Percentiles rank a stretch among this genome's conserved stretches.
These are phyloP conservation scores for Priceomyces castillae DNA, from an alignment of 805 yeast species.

Conservation along the genomic window DNA sequence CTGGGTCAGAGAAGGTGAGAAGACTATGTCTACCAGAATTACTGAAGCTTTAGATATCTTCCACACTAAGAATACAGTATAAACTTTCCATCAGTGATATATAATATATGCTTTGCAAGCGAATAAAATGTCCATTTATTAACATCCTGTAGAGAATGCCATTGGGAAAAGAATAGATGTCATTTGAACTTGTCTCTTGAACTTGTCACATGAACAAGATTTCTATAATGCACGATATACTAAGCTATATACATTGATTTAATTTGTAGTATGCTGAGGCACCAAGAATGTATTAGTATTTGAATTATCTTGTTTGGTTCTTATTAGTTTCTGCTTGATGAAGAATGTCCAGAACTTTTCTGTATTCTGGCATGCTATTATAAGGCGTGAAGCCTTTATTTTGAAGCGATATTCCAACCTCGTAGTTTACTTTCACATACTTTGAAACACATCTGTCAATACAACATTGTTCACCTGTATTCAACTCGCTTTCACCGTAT, in stretches of 20 bases:
- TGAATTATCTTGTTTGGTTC: background rate
- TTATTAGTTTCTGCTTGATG: background rate
- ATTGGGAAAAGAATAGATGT: too few relatives aligned
- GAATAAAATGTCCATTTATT: background rate
- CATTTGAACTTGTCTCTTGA: background rate
- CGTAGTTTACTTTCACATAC: conserved; percentile 68
- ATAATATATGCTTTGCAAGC: background rate
- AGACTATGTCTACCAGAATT: conserved; percentile 91
- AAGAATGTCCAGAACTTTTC: conserved; percentile 17
- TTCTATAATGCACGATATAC: background rate
- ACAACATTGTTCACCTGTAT: conserved; percentile 81
- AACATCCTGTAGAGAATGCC: background rate
- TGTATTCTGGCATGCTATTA: conserved; percentile 42
- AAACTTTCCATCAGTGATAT: conserved; percentile 13
- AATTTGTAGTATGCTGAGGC: background rate
- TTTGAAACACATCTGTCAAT: conserved; percentile 84
- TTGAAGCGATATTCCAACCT: conserved; percentile 55
- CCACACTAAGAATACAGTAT: conserved; percentile 71
- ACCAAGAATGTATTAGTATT: too few relatives aligned
- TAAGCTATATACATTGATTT: background rate
- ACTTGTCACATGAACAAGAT: background rate
- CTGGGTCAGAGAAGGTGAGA: conserved; percentile 99
- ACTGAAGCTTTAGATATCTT: conserved; percentile 79
- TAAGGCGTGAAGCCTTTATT: conserved; percentile 42
- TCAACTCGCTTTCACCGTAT: conserved; percentile 80